A percentile compares a stretch with the other conserved stretches of the same genome.
Conservation (phyloP, 2,329 filamentous ascomycete genomes). For the Pseudopithomyces maydicus region DNA sequence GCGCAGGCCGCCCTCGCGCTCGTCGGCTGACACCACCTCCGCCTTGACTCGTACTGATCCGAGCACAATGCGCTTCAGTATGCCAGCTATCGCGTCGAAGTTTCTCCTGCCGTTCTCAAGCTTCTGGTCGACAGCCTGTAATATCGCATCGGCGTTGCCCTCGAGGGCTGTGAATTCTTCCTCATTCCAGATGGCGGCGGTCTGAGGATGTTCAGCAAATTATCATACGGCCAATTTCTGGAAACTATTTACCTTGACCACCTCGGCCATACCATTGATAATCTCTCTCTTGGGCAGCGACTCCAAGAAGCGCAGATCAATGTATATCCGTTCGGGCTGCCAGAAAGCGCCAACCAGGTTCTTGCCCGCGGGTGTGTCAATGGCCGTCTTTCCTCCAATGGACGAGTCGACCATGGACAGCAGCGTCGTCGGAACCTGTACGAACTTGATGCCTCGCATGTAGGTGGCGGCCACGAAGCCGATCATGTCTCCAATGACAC, state of each 20-base stretch:
- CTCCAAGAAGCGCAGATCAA: slow-evolving; percentile 89
- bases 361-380: slow-evolving; percentile 94
- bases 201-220: slow-evolving; percentile 53
- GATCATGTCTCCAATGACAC: slow-evolving; percentile 97
- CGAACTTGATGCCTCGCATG: slow-evolving; percentile 95
- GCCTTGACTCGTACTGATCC: slow-evolving; percentile 94
- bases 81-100: slow-evolving; percentile 68
- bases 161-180: slow-evolving; percentile 84
- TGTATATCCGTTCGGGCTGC: slow-evolving; percentile 93
- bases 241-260: slow-evolving; percentile 68
- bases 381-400: slow-evolving; percentile 97
- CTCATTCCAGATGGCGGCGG: slow-evolving; percentile 94
- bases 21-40: slow-evolving; percentile 89
- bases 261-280: slow-evolving; percentile 98
- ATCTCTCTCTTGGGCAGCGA: slow-evolving; percentile 90
- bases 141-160: slow-evolving; percentile 76
- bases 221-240: neutral
- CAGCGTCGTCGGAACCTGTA: slow-evolving; percentile 94
- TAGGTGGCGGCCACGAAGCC: slow-evolving; percentile 97
- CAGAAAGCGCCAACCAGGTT: slow-evolving; percentile 96
- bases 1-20: slow-evolving; percentile 89
- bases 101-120: slow-evolving; percentile 61
- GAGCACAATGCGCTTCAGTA: slow-evolving; percentile 70
- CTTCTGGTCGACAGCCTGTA: slow-evolving; percentile 71
- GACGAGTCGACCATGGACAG: slow-evolving; percentile 98